Evolutionary conservation across 345 rosid species (phyloP), one percentile per base, ranked within the genome.

Genomic region (Dimocarpus longan): DNA sequence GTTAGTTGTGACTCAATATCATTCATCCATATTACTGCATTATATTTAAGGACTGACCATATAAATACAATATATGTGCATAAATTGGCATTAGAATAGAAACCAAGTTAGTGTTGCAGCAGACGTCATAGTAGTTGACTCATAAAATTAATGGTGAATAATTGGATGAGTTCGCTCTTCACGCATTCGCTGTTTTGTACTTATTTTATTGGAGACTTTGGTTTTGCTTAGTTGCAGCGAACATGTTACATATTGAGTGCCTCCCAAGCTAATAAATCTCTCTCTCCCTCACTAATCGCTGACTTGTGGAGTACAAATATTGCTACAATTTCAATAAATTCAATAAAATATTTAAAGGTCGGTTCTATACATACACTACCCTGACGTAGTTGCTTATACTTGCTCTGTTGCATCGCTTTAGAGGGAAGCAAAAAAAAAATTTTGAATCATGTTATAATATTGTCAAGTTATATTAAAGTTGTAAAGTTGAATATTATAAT

Each of bases 201-300:
- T n/a, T 39, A 37, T 22, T 16, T 62, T 60, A 56, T 65, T 37
- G 52, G 42, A 46, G 24, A 26, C 65, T 70, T 18, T 18, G 43
- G 79, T 70, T 83, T 82, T 82, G 84, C 77, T 82, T 82, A 63
- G 76, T 77, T 71, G 84, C 82, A 77, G 75, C 71, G 60, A 77
- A 77, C 83, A 73, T 76, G 77, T 66, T 86, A n/a, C 75, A 40
- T 56, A 54, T 81, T 82, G 87, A 84, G 87, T 86, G 86, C 84
- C 81, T 79, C 54, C 42, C 71, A 85, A 81, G 87, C 84, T 68
- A 82, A 85, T 78, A 67, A 50, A 72, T 57, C 65, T 83, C 76
- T 59, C 56, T 50, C 74, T 67, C 65, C 11, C 52, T 68, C 62
- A 18, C 65, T 60, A 60, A 66, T 66, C 57, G 81, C 63, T 82